These are phyloP conservation scores for Haematococcus lacustris DNA, from an alignment of 139 green algal genomes.

Conservation along the genomic window DNA sequence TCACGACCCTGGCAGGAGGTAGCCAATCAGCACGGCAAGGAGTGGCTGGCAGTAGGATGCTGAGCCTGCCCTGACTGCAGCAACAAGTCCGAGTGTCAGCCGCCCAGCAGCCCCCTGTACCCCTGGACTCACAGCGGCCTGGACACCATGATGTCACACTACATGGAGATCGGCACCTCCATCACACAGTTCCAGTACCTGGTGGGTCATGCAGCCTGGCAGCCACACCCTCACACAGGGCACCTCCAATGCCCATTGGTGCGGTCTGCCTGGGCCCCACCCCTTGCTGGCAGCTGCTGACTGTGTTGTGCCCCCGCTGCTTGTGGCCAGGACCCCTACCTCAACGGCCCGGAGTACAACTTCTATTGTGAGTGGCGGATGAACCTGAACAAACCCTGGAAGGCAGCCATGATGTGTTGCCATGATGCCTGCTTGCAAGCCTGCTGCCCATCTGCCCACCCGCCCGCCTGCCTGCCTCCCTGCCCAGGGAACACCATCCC, in stretches of 20 bases:
- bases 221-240: background rate
- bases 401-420: too few species aligned
- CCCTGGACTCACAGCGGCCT: conserved; percentile 1
- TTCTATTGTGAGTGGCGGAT: conserved; percentile 8
- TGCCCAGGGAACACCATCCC: background rate
- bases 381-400: too few species aligned
- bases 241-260: too few species aligned
- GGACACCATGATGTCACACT: conserved; percentile 8
- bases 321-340: conserved; percentile 9
- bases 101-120: background rate
- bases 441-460: too few species aligned
- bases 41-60: too few species aligned
- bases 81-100: conserved; percentile 6
- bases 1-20: too few species aligned
- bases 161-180: conserved; percentile 7
- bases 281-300: too few species aligned
- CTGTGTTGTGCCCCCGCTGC: too few species aligned
- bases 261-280: too few species aligned
- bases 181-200: conserved; percentile 4
- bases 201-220: background rate
- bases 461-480: background rate
- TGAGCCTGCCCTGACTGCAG: too few species aligned
- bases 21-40: too few species aligned
- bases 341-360: conserved; percentile 10
- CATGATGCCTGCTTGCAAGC: too few species aligned